Base-by-base conservation (phyloP, 306 rosid genomes). In the Coriaria nepalensis region DNA sequence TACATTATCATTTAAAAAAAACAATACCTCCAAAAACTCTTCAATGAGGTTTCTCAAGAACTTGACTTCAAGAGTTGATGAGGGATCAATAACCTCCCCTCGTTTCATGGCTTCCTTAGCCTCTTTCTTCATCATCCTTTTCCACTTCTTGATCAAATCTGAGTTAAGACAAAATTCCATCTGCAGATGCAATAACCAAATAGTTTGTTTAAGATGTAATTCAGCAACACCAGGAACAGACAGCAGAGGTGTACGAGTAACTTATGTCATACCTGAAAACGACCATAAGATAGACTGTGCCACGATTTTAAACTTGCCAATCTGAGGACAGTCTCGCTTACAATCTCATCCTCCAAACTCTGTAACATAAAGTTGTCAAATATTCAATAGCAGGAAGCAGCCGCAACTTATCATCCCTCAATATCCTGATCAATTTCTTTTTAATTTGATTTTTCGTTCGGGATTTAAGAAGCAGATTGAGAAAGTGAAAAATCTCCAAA, bases 331-430 rank as follows among this genome's bases (percentile, higher is more conserved):
- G 85, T 75, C 66, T 70, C 72, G 56, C 94, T 90, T 61, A 85
- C 98, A 50, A 90, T 70, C 69, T 81, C 98, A 65, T 90, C 98
- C 81, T 82, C 98, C 77, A 90, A 82, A 68, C 98, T 90, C 95
- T 85, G 87, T 55, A 5, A 36, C 35, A 35, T 15, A 45, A 11
- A 44, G 20, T 40, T 57, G 12, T 14, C 12, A 40, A 33, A 43
- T 4, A 9, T 34, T 29, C 14, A 38, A 12, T 43, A 62, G 67
- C 40, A 37, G 12, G 35, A 42, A n/a, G n/a, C n/a, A n/a, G n/a
- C n/a, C n/a, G n/a, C n/a, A n/a, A n/a, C n/a, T n/a, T n/a, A n/a
- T n/a, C n/a, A n/a, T n/a, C n/a, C n/a, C n/a, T n/a, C n/a, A n/a
- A n/a, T n/a, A n/a, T n/a, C n/a, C n/a, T n/a, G n/a, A n/a, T n/a